Percentiles rank a stretch among this genome's conserved stretches.
phyloP scores from a whole-genome alignment of 805 yeast species.

The Ogataea philodendri region DNA sequence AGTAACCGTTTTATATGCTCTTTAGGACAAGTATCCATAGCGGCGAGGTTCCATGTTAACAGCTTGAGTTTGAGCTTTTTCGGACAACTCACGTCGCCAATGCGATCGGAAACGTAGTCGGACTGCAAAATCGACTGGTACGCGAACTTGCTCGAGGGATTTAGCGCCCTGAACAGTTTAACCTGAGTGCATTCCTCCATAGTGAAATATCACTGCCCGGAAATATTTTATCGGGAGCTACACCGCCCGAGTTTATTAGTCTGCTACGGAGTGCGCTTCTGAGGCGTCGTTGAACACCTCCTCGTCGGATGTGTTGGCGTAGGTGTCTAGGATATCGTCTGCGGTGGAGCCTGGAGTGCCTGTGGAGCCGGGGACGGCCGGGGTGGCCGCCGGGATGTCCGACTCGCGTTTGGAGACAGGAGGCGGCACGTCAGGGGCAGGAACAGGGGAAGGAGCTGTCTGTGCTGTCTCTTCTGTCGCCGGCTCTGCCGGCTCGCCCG shows the following conservation, averaged over 20 bases:
- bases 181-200: slow-evolving; percentile 15
- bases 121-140: slow-evolving; percentile 22
- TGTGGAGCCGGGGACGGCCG: no score
- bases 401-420: no score
- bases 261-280: slow-evolving; percentile 15
- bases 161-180: slow-evolving; percentile 20
- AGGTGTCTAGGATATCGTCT: slow-evolving; percentile 15
- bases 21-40: slow-evolving; percentile 10
- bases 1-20: slow-evolving; percentile 21
- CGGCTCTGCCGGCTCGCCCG: neutral
- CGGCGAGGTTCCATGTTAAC: slow-evolving; percentile 42
- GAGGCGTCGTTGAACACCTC: slow-evolving; percentile 28
- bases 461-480: slow-evolving; percentile 1
- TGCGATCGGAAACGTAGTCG: slow-evolving; percentile 19
- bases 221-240: slow-evolving; percentile 1
- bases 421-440: no score
- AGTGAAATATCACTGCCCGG: slow-evolving; percentile 1
- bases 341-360: no score
- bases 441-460: neutral
- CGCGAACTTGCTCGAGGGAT: slow-evolving; percentile 29
- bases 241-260: slow-evolving; percentile 6
- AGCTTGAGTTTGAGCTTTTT: slow-evolving; percentile 24
- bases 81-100: slow-evolving; percentile 2
- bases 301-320: slow-evolving; percentile 19
- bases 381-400: no score